Base-by-base conservation (phyloP, 208 protist species). In the Lotmaria passim region DNA sequence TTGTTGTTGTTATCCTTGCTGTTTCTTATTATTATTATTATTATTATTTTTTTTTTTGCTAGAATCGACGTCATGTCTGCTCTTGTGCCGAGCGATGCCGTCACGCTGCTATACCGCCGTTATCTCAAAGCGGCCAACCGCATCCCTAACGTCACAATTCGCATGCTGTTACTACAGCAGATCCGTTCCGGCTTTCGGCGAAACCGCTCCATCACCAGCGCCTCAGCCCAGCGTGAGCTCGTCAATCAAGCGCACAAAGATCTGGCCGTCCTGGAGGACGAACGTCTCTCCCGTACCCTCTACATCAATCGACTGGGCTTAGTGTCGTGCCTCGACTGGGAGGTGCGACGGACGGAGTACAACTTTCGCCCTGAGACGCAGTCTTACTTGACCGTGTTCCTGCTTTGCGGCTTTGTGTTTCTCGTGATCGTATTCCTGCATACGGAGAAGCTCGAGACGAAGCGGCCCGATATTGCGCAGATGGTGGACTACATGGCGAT, bases 251-350 rank as follows among this genome's bases (percentile, higher is more conserved):
- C 90, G 0, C 87, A 91, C 72, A 93, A 96, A 65, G 90, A 96
- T 61, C 57, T 96, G 2, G 67, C 79, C 33, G 85, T 96, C 51
- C 57, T 96, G 39, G 87, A 96, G 68, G 90, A 96, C 67, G 90
- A 93, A 2, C 78, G 90, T 6, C 79, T 96, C 11, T 96, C 90
- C 3, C 83, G 90, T 19, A 96, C 90, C 8, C 60, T 96, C 39
- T 96, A 90, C 79, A 96, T 96, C 47, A 96, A 96, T 61, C 81
- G 87, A n/a, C 75, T 96, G 4, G 90, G 90, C 5, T 73, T 93
- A n/a, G 90, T 96, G 12, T 93, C 87, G 1, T 96, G 90, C 46
- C 80, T 96, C n/a, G 90, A 96, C 66, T 96, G 88, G 88, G 88
- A 96, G 55, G 86, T 93, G 36, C 86, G 88, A 11, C 86, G 90